Evolutionary conservation across 805 yeast species (phyloP), one percentile per base, ranked within the genome.

Genomic region (Lachancea mirantina): DNA sequence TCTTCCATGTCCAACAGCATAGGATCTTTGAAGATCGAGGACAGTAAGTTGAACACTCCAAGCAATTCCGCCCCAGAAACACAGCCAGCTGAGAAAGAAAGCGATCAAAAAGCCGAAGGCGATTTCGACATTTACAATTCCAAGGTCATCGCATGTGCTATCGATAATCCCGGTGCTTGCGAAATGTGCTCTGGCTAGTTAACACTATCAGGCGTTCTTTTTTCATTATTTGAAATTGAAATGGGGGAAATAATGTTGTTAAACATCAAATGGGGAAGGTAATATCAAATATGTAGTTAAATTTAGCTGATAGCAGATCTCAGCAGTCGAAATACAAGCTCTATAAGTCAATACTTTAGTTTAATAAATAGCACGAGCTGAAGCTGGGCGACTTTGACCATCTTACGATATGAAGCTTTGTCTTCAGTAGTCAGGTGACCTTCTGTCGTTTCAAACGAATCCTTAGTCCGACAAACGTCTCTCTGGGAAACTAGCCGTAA

Each of bases 171-270:
- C 39, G 97, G 84, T 66, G 76, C 97, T 31, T 89, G 98, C 66
- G 89, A 89, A 56, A 92, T 92, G 97, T 92, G 98, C 70, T 89
- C 97, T 39, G 97, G 97, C 68, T 92, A 65, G 62, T n/a, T 18
- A 15, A 13, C 17, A 15, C 8, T 14, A 23, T 5, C n/a, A 10
- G 10, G 14, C 23, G 19, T 24, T 22, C n/a, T 22, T 28, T 32
- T 29, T 20, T 26, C 28, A 28, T 13, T 26, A 14, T 30, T 27
- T 34, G 5, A 19, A 9, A 26, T 13, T 17, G 8, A 23, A 11
- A 9, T 17, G 28, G 29, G 38, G 30, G 18, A n/a, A 17, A 23
- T 14, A 13, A 17, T n/a, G 14, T 23, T 23, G 10, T 14, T n/a
- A 23, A 7, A n/a, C 13, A 8, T 19, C 10, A n/a, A n/a, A n/a